phyloP scores from a whole-genome alignment of 768 basidiomycete species.

The Tulasnella sp. region DNA sequence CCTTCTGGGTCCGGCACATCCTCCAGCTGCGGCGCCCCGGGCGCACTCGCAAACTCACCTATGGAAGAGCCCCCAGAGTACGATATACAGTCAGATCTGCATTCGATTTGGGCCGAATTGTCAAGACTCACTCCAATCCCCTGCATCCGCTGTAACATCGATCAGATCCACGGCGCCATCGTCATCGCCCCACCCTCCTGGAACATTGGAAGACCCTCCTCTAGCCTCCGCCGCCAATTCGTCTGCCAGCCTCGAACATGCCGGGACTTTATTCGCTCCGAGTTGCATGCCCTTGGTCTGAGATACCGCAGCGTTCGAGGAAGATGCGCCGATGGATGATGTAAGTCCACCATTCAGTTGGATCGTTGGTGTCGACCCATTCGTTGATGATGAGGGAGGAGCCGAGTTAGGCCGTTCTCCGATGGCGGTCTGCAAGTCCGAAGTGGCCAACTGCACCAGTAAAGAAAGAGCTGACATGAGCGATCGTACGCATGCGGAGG shows the following conservation, averaged over 20 bases:
- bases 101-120: not conserved
- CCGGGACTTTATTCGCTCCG: constrained; percentile 42
- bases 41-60: constrained; percentile 66
- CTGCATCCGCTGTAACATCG: constrained; percentile 86
- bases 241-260: constrained; percentile 36
- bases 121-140: constrained; percentile 76
- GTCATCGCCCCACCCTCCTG: constrained; percentile 23
- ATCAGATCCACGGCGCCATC: constrained; percentile 56
- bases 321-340: not conserved
- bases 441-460: constrained; percentile 41
- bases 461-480: constrained; percentile 24
- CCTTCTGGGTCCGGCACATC: constrained; percentile 9
- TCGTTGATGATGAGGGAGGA: not conserved
- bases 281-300: constrained; percentile 60
- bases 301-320: not conserved
- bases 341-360: not conserved
- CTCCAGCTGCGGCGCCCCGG: constrained; percentile 11
- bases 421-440: constrained; percentile 66
- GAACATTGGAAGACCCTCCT: constrained; percentile 21
- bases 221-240: constrained; percentile 50
- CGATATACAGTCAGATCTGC: not conserved
- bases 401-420: constrained; percentile 10
- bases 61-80: not conserved
- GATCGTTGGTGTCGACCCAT: not conserved
- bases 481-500: not conserved